A percentile compares a stretch with the other conserved stretches of the same genome.
phyloP scores from a whole-genome alignment of 129 eudicot genomes.

The Pseudognaphalium luteoalbum region DNA sequence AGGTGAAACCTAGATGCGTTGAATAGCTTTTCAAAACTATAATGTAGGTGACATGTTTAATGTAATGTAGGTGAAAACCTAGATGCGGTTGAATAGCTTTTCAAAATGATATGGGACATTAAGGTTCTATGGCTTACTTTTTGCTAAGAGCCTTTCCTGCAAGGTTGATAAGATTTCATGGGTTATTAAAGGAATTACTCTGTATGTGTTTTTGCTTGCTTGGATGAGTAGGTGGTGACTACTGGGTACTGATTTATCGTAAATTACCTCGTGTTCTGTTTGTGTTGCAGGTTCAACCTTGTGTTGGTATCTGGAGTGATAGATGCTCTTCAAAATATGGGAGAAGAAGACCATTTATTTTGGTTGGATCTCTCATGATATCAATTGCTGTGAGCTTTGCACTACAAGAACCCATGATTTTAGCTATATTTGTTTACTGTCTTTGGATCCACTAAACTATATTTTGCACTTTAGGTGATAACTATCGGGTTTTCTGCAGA shows the following conservation, averaged over 20 bases:
- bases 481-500: conserved; percentile 98
- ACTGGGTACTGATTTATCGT: conserved; percentile 4
- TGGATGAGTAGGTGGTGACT: neutral
- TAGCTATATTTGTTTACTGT: neutral
- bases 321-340: conserved; percentile 94
- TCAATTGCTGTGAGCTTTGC: conserved; percentile 68
- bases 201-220: neutral
- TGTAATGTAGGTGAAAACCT: neutral
- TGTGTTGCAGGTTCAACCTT: conserved; percentile 90
- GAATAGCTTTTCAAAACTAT: neutral
- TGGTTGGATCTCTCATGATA: conserved; percentile 90
- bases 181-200: neutral
- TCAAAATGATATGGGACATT: no score
- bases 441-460: conserved; percentile 39
- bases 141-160: neutral
- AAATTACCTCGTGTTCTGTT: neutral
- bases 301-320: conserved; percentile 99
- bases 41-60: neutral
- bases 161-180: neutral
- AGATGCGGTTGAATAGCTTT: neutral
- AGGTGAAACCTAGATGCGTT: neutral
- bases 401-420: conserved; percentile 9
- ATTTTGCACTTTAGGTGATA: conserved; percentile 67
- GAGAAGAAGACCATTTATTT: conserved; percentile 90
- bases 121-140: neutral